Percentiles rank a stretch among this genome's conserved stretches.
phyloP scores from a whole-genome alignment of 768 basidiomycete species.

The Boletellus ananiceps region DNA sequence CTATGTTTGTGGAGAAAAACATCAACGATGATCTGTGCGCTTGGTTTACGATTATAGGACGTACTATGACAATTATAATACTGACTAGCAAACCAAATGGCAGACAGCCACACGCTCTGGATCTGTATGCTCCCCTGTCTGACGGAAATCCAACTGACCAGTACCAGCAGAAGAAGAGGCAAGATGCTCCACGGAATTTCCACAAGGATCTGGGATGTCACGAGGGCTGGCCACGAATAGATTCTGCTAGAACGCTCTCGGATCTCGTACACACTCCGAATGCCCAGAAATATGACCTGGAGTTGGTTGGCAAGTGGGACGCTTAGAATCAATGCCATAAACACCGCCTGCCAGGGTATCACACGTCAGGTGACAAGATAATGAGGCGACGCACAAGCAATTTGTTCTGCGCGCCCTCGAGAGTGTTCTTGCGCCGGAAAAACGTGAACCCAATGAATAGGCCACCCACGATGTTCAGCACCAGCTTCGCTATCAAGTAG shows the following conservation, averaged over 20 bases:
- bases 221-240: conserved; percentile 60
- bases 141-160: conserved; percentile 61
- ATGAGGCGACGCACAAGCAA: conserved; percentile 53
- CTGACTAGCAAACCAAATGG: conserved; percentile 17
- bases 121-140: conserved; percentile 61
- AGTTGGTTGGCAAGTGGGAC: conserved; percentile 60
- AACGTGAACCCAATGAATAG: conserved; percentile 62
- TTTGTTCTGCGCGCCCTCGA: conserved; percentile 61
- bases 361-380: conserved; percentile 25
- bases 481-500: conserved; percentile 55
- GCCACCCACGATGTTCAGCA: conserved; percentile 49
- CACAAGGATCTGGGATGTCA: conserved; percentile 51
- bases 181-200: conserved; percentile 62
- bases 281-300: conserved; percentile 54
- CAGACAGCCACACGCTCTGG: conserved; percentile 57
- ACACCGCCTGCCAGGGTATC: conserved; percentile 39
- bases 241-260: conserved; percentile 61
- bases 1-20: no score
- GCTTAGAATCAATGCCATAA: conserved; percentile 48
- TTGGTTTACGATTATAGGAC: no score
- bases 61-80: no score
- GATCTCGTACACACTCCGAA: conserved; percentile 60
- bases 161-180: conserved; percentile 63
- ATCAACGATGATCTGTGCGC: no score
- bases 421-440: conserved; percentile 48